Percentiles rank a stretch among this genome's conserved stretches.
These are phyloP conservation scores for Rhodotorula graminis DNA, from an alignment of 768 basidiomycete species.

Conservation along the genomic window DNA sequence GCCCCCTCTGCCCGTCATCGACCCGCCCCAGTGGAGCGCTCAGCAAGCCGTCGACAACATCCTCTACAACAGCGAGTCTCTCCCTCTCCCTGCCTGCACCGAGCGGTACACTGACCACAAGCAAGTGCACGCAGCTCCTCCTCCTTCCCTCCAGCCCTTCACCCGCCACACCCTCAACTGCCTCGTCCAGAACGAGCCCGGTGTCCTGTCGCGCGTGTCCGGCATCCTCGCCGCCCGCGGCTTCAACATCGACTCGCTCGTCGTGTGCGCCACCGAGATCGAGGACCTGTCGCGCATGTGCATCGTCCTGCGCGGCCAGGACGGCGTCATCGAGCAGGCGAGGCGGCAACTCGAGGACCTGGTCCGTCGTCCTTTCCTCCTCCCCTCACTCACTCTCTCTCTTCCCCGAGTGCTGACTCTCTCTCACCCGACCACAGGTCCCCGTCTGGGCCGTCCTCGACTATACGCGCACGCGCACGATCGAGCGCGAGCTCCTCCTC, in stretches of 20 bases:
- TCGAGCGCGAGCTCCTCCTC: constrained; percentile 87
- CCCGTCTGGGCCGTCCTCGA: constrained; percentile 99
- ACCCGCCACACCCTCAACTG: constrained; percentile 79
- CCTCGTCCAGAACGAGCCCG: constrained; percentile 97
- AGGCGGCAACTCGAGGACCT: constrained; percentile 92
- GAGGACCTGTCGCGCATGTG: constrained; percentile 96
- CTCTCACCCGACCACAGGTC: constrained; percentile 56
- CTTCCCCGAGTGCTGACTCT: background rate
- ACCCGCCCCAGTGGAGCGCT: constrained; percentile 75
- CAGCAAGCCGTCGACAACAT: constrained; percentile 98
- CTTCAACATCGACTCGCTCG: constrained; percentile 97
- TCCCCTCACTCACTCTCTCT: background rate
- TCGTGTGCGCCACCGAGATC: constrained; percentile 96
- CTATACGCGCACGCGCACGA: constrained; percentile 86
- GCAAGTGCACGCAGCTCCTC: constrained; percentile 28
- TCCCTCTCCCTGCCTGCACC: constrained; percentile 61
- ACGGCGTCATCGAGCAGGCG: constrained; percentile 95
- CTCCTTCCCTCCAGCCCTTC: constrained; percentile 37
- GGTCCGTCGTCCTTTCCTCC: constrained; percentile 53
- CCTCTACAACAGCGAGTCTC: constrained; percentile 62
- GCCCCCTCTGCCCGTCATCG: constrained; percentile 77
- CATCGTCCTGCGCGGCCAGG: constrained; percentile 92
- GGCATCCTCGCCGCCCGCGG: constrained; percentile 95
- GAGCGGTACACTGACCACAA: constrained; percentile 53
- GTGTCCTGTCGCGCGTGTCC: constrained; percentile 95